These are phyloP conservation scores for Albophoma yamanashiensis DNA, from an alignment of 2,329 filamentous ascomycete species.

Conservation along the genomic window DNA sequence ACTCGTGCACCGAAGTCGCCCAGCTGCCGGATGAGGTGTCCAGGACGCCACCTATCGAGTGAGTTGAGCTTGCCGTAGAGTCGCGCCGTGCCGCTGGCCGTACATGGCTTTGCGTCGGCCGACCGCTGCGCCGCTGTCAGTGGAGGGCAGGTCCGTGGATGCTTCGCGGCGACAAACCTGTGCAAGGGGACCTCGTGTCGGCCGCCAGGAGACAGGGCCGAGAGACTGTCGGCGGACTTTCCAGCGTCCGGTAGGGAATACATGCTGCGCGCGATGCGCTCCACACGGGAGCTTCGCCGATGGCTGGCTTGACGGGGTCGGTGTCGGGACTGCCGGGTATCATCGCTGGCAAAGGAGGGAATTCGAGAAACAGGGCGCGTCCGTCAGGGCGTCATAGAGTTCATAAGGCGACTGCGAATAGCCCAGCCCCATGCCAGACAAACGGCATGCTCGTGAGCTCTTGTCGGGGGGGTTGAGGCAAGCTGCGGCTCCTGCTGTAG, in stretches of 20 bases:
- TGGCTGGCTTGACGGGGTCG: conserved; percentile 22
- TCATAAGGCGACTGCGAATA: not conserved
- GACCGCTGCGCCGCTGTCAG: conserved; percentile 20
- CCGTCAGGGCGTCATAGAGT: not conserved
- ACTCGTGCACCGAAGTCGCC: conserved; percentile 51
- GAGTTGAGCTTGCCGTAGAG: conserved; percentile 79
- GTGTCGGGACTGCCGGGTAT: conserved; percentile 32
- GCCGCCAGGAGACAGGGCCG: conserved; percentile 38
- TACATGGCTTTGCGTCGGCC: conserved; percentile 33
- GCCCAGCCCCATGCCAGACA: not conserved
- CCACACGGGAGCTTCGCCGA: conserved; percentile 10
- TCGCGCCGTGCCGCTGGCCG: conserved; percentile 52
- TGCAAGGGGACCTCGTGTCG: conserved; percentile 49
- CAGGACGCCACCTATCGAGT: conserved; percentile 75
- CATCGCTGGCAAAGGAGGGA: conserved; percentile 27
- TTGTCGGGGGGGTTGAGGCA: not conserved
- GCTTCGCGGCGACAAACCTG: conserved; percentile 29
- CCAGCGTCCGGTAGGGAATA: conserved; percentile 46
- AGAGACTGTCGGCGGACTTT: conserved; percentile 56
- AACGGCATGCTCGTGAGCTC: not conserved
- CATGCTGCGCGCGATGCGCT: conserved; percentile 33
- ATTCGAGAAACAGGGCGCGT: not conserved
- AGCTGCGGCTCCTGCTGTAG: conserved; percentile 1
- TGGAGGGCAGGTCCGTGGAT: not conserved
- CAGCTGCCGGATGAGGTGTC: conserved; percentile 54